phyloP scores from a whole-genome alignment of 164 flowering plant genomes.

The Berberis vulgaris region DNA sequence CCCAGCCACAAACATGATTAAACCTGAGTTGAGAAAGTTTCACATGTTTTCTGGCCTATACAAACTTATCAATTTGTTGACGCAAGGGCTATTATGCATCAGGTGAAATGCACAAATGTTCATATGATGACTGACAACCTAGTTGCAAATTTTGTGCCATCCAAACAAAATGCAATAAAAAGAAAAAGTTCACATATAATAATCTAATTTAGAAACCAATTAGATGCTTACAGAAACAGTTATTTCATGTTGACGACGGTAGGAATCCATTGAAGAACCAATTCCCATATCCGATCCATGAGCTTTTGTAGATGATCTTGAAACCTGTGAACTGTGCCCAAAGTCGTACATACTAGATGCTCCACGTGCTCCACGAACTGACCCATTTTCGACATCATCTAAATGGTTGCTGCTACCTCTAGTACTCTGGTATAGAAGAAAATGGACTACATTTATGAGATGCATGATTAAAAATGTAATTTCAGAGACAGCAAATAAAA shows the following conservation, averaged over 20 bases:
- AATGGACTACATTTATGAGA: background rate
- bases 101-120: background rate
- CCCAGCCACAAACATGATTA: no score
- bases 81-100: background rate
- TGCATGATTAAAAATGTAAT: background rate
- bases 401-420: slow-evolving; percentile 20
- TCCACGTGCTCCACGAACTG: slow-evolving; percentile 2
- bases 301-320: slow-evolving; percentile 25
- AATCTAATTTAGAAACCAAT: background rate
- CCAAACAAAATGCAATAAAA: background rate
- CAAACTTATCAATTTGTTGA: no score
- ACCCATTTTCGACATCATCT: slow-evolving; percentile 27
- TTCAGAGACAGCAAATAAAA: background rate
- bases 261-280: slow-evolving; percentile 44
- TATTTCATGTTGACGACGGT: slow-evolving; percentile 72
- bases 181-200: background rate
- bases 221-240: slow-evolving; percentile 49
- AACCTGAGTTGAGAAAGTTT: no score
- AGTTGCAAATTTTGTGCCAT: background rate
- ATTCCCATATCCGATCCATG: slow-evolving; percentile 26
- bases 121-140: background rate
- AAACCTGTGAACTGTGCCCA: slow-evolving; percentile 8
- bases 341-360: slow-evolving; percentile 1
- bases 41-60: no score
- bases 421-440: slow-evolving; percentile 24